Evolutionary conservation across 2,329 filamentous ascomycete species (phyloP).

Genomic region (Neopestalotiopsis clavispora): DNA sequence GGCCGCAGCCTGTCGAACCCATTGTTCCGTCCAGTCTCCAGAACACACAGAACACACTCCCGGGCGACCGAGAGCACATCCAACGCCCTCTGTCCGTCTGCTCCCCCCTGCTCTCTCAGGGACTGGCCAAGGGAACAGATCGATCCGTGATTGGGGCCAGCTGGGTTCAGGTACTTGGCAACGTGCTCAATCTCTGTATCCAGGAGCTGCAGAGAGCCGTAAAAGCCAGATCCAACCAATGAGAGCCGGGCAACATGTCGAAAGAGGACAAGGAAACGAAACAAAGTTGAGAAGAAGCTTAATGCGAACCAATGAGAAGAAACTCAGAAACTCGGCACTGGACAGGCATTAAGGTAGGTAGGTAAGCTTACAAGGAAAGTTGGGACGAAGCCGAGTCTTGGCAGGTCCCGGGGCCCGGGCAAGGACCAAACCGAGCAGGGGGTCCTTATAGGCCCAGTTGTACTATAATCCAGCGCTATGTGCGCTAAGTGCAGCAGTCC

Average conservation of each 20-base stretch:
- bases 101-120: neutral
- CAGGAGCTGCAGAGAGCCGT: neutral
- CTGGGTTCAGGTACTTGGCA: neutral
- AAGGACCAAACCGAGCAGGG: conserved; percentile 18
- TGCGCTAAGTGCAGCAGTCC: too few species aligned
- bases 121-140: conserved; percentile 8
- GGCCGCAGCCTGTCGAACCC: neutral
- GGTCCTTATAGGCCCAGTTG: conserved; percentile 23
- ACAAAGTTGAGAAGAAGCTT: conserved; percentile 14
- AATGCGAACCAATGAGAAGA: conserved; percentile 11
- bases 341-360: neutral
- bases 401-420: conserved; percentile 11
- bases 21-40: conserved; percentile 6
- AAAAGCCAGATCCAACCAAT: neutral
- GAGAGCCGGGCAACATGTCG: conserved; percentile 3
- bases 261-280: conserved; percentile 16
- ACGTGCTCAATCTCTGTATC: neutral
- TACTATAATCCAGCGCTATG: conserved; percentile 14
- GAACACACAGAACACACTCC: neutral
- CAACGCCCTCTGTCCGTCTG: neutral
- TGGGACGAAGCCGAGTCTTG: conserved; percentile 15
- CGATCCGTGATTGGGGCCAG: conserved; percentile 7
- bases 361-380: conserved; percentile 15
- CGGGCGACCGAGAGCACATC: conserved; percentile 10
- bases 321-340: neutral